Evolutionary conservation across 2,329 filamentous ascomycete species (phyloP).

Genomic region (Elsinoe ampelina): DNA sequence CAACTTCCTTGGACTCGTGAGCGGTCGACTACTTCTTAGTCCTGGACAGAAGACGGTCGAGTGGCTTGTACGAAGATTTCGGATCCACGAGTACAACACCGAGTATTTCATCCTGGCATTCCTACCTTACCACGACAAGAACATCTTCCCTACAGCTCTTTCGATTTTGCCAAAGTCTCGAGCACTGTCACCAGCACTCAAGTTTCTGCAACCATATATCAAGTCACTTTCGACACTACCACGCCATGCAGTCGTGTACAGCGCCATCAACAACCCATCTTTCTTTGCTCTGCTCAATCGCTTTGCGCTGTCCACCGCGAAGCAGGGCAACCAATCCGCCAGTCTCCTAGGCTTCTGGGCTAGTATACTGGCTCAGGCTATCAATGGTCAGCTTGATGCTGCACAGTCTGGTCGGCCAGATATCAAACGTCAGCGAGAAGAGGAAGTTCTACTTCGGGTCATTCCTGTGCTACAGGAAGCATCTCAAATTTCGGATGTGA

Average conservation of each 20-base stretch:
- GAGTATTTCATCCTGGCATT: constrained; percentile 70
- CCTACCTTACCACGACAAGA: constrained; percentile 81
- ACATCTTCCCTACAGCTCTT: constrained; percentile 74
- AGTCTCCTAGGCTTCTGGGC: constrained; percentile 84
- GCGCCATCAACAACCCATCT: constrained; percentile 65
- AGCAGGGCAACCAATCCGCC: constrained; percentile 62
- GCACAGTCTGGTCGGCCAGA: constrained; percentile 65
- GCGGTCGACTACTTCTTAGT: constrained; percentile 67
- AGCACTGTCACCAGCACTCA: constrained; percentile 60
- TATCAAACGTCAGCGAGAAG: constrained; percentile 70
- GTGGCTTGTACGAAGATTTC: constrained; percentile 87
- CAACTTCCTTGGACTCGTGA: constrained; percentile 71
- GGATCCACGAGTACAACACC: constrained; percentile 90
- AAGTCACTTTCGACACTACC: constrained; percentile 67
- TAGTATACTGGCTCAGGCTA: constrained; percentile 73
- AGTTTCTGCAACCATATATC: constrained; percentile 80
- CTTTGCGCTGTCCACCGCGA: constrained; percentile 67
- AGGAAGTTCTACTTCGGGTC: constrained; percentile 62
- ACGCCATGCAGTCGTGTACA: constrained; percentile 71
- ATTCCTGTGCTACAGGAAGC: constrained; percentile 66
- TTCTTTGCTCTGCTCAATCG: constrained; percentile 70
- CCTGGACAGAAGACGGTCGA: constrained; percentile 87
- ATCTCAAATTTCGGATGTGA: constrained; percentile 62
- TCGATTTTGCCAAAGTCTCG: constrained; percentile 67
- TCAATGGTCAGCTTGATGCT: constrained; percentile 71